Evolutionary conservation across 176 grass and related monocot genomes (phyloP), one percentile per base, ranked within the genome.

Genomic region (Cenchrus fungigraminus): DNA sequence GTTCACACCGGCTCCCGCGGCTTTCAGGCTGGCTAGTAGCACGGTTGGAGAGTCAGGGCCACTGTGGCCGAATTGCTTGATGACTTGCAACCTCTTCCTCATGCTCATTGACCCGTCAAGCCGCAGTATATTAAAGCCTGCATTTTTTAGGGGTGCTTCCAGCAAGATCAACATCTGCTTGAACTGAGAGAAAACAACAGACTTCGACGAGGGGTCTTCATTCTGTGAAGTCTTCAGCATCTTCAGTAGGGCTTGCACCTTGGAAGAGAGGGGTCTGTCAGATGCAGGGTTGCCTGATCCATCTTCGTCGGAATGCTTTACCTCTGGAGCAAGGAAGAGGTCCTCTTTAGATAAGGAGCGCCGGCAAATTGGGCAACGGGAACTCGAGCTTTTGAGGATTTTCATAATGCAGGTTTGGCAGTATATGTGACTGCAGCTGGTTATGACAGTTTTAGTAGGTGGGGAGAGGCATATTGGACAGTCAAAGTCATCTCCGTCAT

Each of bases 401-500:
- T 89, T 95, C 17, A 92, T 6, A 52, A 98, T 95, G 81, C 96
- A 98, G 54, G 86, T 87, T 74, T 92, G 91, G 84, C 96, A 98
- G 76, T 95, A 98, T 81, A 98, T 92, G 69, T 98, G 96, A 65
- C 88, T 78, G 83, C 96, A 95, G 50, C 83, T 90, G n/a, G 96
- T 98, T 83, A 98, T 95, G 31, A 95, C 68, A 51, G 89, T 92
- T 92, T 87, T 95, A 25, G 74, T 71, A 51, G 96, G 96, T 58
- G 96, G 96, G 79, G 86, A 94, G 52, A 98, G 88, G 83, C 96
- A 98, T 66, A 98, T 87, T 31, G 96, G 96, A 80, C 96, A 98
- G 51, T 95, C 93, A 2, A 98, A 98, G 81, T 98, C 96, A 73
- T 98, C 96, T 87, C 96, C 93, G 62, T 98, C 96, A 55, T 92